Base-by-base conservation (phyloP, 306 rosid genomes). In the Vigna hirtella region DNA sequence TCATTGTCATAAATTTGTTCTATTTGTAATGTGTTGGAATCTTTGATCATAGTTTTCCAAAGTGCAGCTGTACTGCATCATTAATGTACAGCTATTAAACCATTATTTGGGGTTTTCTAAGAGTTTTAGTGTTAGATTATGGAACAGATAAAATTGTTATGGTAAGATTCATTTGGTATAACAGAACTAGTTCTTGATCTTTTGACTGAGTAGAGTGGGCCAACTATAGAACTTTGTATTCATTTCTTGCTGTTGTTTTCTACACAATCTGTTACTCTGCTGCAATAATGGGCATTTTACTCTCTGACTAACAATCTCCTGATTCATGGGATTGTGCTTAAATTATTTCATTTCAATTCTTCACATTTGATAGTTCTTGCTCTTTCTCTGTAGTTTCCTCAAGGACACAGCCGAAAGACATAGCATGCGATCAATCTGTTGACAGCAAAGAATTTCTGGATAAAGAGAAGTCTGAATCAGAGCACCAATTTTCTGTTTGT, bases 381-480 rank as follows among this genome's bases (percentile, higher is more conserved):
- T 82, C 34, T 84, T 79, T 90, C 56, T 67, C 47, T 75, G 36
- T 74, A 92, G 98, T 87, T 87, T 77, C 88, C 63, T 70, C 86
- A 14, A 85, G 86, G 89, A 77, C 40, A 8, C 82, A 77, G 63
- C 69, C 82, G 16, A 59, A 80, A 76, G 89, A 80, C 70, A 38
- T 67, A 79, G 85, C 66, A 79, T 81, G 86, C 64, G 79, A 66
- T 75, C 89, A 85, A 74, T 88, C 84, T 32, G 68, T 78, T 79
- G 83, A 88, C 52, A 62, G 70, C 68, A 83, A 71, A 34, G 91
- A 85, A 57, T 34, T 42, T 50, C 72, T 70, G 65, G 84, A 82
- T 71, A 83, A 82, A 66, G 90, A 79, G 77, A 70, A 72, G 75
- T 84, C 85, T 59, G 85, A 83, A 45, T 70, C 77, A 34, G 80